phyloP scores from a whole-genome alignment of 306 rosid genomes.

The Argentina anserina region DNA sequence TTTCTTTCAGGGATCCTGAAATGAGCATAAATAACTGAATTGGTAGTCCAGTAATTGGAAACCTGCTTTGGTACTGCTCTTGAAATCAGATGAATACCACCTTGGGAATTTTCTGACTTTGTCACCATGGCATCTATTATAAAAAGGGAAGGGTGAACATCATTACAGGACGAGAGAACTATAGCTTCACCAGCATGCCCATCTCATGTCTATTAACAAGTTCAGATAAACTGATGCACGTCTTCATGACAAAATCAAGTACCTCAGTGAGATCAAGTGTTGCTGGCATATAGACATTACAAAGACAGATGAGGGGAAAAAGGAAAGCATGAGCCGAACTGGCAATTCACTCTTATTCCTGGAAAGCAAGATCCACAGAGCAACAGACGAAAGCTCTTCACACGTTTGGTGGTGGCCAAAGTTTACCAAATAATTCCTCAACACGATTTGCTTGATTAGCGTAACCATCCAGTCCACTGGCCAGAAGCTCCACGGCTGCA shows the following conservation, averaged over 20 bases:
- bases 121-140: background rate
- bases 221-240: background rate
- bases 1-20: background rate
- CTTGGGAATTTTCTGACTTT: background rate
- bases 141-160: background rate
- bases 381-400: slow-evolving; percentile 30
- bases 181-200: background rate
- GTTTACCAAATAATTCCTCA: slow-evolving; percentile 72
- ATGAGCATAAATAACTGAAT: background rate
- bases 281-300: background rate
- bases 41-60: background rate
- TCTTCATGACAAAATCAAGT: background rate
- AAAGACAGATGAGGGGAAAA: background rate
- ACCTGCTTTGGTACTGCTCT: background rate
- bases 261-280: background rate
- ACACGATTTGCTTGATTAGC: slow-evolving; percentile 80
- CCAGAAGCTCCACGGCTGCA: slow-evolving; percentile 75
- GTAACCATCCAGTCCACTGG: slow-evolving; percentile 77
- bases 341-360: slow-evolving; percentile 29
- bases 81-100: background rate
- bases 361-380: slow-evolving; percentile 18
- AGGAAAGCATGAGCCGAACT: background rate
- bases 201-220: background rate
- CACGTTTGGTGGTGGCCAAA: slow-evolving; percentile 99
- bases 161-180: background rate